Evolutionary conservation across 2,329 filamentous ascomycete genomes (phyloP).

Genomic region (Coccinonectria pachysandricola): DNA sequence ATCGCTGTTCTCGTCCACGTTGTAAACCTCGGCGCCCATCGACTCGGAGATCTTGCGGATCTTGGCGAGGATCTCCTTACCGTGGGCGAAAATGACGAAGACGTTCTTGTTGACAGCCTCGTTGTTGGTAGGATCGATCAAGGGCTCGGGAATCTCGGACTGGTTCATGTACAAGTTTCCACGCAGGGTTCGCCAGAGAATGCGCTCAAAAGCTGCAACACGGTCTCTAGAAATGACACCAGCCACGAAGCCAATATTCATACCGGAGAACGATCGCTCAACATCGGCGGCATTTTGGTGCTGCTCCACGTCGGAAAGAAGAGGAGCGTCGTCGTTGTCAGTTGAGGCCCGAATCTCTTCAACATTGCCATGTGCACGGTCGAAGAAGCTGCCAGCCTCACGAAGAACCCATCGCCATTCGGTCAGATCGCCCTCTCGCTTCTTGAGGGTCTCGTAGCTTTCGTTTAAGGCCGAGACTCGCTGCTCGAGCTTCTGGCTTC

Average conservation of each 20-base stretch:
- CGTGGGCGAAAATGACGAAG: slow-evolving; percentile 98
- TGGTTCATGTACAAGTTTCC: slow-evolving; percentile 99
- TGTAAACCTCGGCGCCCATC: slow-evolving; percentile 90
- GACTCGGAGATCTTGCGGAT: slow-evolving; percentile 99
- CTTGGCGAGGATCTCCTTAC: slow-evolving; percentile 96
- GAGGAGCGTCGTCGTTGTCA: slow-evolving; percentile 83
- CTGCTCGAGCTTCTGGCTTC: slow-evolving; percentile 86
- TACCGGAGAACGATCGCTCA: slow-evolving; percentile 83
- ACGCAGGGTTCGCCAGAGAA: slow-evolving; percentile 91
- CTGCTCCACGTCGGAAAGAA: slow-evolving; percentile 88
- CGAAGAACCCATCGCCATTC: slow-evolving; percentile 98
- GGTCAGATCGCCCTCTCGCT: slow-evolving; percentile 88
- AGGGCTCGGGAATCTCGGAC: slow-evolving; percentile 88
- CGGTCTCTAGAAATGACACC: slow-evolving; percentile 91
- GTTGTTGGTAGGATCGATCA: slow-evolving; percentile 86
- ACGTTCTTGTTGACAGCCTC: slow-evolving; percentile 94
- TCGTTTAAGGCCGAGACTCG: slow-evolving; percentile 87
- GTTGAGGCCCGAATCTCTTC: slow-evolving; percentile 91
- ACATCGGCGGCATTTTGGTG: slow-evolving; percentile 56
- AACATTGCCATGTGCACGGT: slow-evolving; percentile 88
- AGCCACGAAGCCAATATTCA: slow-evolving; percentile 98
- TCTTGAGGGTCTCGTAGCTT: slow-evolving; percentile 97
- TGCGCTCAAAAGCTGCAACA: slow-evolving; percentile 91
- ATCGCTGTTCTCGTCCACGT: slow-evolving; percentile 94
- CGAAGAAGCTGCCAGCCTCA: slow-evolving; percentile 95